Percentiles rank a stretch among this genome's conserved stretches.
These are phyloP conservation scores for Phytophthora tubulina DNA, from an alignment of 352 stramenopile genomes.

Conservation along the genomic window DNA sequence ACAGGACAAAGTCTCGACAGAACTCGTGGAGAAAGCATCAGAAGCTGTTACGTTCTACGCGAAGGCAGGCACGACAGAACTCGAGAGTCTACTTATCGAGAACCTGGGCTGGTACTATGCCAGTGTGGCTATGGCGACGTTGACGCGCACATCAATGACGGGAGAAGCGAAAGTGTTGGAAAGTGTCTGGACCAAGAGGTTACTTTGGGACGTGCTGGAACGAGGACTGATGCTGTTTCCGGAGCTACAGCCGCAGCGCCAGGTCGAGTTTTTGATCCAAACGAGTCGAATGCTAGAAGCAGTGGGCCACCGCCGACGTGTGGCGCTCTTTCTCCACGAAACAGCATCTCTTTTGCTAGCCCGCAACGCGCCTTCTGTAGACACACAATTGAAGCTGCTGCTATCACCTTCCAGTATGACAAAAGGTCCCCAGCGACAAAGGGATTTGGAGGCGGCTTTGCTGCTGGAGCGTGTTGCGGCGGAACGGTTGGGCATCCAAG, in stretches of 20 bases:
- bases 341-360: constrained; percentile 57
- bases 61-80: constrained; percentile 63
- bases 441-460: constrained; percentile 70
- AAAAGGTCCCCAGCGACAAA: constrained; percentile 37
- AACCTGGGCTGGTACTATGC: constrained; percentile 83
- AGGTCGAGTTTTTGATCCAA: constrained; percentile 75
- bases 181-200: constrained; percentile 71
- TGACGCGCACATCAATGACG: constrained; percentile 22
- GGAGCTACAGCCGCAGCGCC: constrained; percentile 57
- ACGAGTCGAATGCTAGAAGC: constrained; percentile 73
- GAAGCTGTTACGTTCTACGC: constrained; percentile 79
- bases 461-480: constrained; percentile 65
- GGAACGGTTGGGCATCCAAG: constrained; percentile 56
- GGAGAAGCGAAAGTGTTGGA: constrained; percentile 58
- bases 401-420: constrained; percentile 38
- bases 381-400: constrained; percentile 25
- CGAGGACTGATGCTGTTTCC: constrained; percentile 63
- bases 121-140: constrained; percentile 41
- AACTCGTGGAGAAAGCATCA: constrained; percentile 83
- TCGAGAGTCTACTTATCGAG: constrained; percentile 80
- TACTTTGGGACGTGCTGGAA: constrained; percentile 78
- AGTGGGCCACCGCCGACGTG: constrained; percentile 66
- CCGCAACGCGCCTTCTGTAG: constrained; percentile 37
- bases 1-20: constrained; percentile 68
- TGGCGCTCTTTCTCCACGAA: constrained; percentile 82